Conservation (phyloP, 768 basidiomycete species). For the Suillus tomentosus region DNA sequence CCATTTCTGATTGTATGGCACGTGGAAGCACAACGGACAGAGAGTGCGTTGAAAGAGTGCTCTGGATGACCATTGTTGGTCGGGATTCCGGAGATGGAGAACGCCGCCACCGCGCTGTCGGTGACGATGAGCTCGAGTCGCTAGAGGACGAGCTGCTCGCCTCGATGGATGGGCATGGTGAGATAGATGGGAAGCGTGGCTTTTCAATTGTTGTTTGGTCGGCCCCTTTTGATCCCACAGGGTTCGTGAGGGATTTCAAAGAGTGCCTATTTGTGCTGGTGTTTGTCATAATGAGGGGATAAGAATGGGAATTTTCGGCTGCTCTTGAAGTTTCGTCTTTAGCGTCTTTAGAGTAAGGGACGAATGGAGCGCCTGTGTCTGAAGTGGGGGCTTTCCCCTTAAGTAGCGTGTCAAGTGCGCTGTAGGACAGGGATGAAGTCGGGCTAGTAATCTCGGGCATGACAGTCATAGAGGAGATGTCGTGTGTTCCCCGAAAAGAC, state of each 20-base stretch:
- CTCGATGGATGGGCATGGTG: conserved; percentile 30
- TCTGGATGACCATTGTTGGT: conserved; percentile 48
- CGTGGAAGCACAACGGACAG: conserved; percentile 52
- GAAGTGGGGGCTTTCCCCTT: conserved; percentile 26
- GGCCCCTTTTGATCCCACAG: conserved; percentile 24
- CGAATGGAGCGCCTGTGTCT: conserved; percentile 18
- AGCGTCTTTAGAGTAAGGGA: conserved; percentile 17
- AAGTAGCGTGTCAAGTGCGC: conserved; percentile 35
- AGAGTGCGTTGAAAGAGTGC: conserved; percentile 42
- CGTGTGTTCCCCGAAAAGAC: conserved; percentile 26
- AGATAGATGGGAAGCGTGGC: conserved; percentile 30
- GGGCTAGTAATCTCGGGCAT: conserved; percentile 27
- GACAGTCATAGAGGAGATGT: conserved; percentile 26
- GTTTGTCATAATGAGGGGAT: conserved; percentile 25
- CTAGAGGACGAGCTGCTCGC: conserved; percentile 22
- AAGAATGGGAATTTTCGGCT: conserved; percentile 3
- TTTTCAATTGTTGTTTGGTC: conserved; percentile 33
- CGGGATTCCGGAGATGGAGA: conserved; percentile 35
- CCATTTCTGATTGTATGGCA: conserved; percentile 58
- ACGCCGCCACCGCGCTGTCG: conserved; percentile 32
- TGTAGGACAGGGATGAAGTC: conserved; percentile 35
- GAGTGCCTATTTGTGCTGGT: conserved; percentile 31
- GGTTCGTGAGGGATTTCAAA: conserved; percentile 32
- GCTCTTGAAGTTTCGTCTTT: conserved; percentile 23
- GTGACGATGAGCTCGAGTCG: conserved; percentile 27